phyloP scores from a whole-genome alignment of 208 protist genomes.

The Leishmania aethiopica region DNA sequence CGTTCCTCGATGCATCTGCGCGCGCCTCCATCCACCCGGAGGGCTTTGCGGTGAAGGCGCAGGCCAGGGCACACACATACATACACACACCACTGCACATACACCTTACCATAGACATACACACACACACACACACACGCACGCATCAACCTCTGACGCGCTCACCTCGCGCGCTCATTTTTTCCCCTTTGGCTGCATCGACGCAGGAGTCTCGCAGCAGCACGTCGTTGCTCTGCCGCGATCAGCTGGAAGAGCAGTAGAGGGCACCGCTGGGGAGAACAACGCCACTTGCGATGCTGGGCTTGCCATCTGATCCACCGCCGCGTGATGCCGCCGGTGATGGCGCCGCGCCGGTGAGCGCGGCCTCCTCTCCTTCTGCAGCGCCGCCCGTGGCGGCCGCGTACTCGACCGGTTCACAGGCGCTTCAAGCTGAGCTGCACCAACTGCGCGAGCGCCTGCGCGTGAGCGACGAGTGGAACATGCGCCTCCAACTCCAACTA shows the following conservation, averaged over 20 bases:
- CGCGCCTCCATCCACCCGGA: neutral
- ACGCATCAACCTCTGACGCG: neutral
- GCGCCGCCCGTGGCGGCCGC: neutral
- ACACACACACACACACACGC: neutral
- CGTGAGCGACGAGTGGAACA: conserved; percentile 83
- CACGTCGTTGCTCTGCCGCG: neutral
- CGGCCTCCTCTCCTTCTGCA: conserved; percentile 1
- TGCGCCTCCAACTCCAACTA: conserved; percentile 71
- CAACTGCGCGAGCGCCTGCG: conserved; percentile 61
- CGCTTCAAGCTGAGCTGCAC: conserved; percentile 43
- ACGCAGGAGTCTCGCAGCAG: neutral
- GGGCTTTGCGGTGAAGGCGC: neutral
- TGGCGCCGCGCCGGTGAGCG: neutral
- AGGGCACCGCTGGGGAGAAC: neutral
- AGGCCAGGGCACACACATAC: neutral
- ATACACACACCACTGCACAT: neutral
- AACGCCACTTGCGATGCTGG: neutral
- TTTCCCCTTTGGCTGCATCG: neutral
- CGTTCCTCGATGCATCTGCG: neutral
- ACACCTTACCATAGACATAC: neutral
- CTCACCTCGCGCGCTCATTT: neutral
- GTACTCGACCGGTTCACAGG: neutral
- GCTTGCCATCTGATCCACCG: neutral
- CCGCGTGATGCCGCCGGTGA: neutral
- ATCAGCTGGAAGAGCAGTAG: neutral